Conservation (phyloP, 2,329 filamentous ascomycete genomes). For the Lachnellula arida region DNA sequence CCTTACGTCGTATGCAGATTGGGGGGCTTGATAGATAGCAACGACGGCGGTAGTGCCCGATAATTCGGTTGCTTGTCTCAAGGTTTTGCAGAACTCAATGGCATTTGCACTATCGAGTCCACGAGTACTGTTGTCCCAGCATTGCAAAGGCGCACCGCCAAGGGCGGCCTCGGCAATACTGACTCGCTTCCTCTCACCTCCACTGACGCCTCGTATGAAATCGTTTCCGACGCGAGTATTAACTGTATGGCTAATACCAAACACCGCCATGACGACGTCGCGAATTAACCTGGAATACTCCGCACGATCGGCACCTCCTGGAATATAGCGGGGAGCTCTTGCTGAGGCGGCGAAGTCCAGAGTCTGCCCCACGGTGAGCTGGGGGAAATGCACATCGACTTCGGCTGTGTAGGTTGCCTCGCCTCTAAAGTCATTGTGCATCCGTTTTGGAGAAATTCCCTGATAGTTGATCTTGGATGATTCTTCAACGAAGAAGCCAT, state of each 20-base stretch:
- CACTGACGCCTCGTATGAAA: constrained; percentile 63
- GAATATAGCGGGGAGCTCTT: constrained; percentile 54
- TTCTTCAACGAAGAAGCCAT: constrained; percentile 51
- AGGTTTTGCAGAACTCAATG: constrained; percentile 64
- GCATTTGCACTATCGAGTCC: constrained; percentile 73
- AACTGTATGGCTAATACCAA: constrained; percentile 49
- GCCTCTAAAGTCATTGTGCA: constrained; percentile 58
- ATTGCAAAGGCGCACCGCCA: constrained; percentile 43
- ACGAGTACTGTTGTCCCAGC: constrained; percentile 45
- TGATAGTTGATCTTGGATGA: constrained; percentile 56
- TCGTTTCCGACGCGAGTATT: constrained; percentile 63
- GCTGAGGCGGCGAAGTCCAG: constrained; percentile 67
- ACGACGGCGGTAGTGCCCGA: constrained; percentile 59
- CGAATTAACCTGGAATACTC: constrained; percentile 51
- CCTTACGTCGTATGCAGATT: constrained; percentile 56
- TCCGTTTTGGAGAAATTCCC: constrained; percentile 46
- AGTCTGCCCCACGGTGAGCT: constrained; percentile 70
- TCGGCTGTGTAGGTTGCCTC: constrained; percentile 73
- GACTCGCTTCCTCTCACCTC: constrained; percentile 73
- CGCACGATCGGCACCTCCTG: constrained; percentile 53
- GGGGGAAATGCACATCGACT: constrained; percentile 69
- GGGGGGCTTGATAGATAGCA: constrained; percentile 70
- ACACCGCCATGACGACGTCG: constrained; percentile 67
- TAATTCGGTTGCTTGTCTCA: constrained; percentile 51
- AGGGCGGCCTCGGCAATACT: constrained; percentile 72